phyloP scores from a whole-genome alignment of 2,329 filamentous ascomycete species.

The Penicillium sp. region DNA sequence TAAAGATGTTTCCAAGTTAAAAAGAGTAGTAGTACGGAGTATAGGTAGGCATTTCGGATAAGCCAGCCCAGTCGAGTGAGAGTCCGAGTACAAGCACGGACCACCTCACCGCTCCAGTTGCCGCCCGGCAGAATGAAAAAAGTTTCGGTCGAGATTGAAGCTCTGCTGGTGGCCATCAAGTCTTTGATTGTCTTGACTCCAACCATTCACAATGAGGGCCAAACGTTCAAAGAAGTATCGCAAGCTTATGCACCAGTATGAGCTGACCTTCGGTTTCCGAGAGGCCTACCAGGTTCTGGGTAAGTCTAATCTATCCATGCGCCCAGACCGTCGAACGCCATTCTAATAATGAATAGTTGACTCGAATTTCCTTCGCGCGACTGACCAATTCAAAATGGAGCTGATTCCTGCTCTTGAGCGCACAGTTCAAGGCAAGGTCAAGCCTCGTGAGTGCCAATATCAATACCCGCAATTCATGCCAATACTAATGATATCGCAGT shows the following conservation, averaged over 20 bases:
- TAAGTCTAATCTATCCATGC: conserved; percentile 39
- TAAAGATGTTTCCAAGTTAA: too few relatives aligned
- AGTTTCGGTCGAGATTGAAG: conserved; percentile 25
- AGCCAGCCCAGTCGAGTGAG: too few relatives aligned
- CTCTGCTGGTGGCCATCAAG: conserved; percentile 11
- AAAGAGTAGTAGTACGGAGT: too few relatives aligned
- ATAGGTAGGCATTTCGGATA: too few relatives aligned
- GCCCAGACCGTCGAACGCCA: neutral
- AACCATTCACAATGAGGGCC: conserved; percentile 58
- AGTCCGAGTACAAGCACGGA: conserved; percentile 19
- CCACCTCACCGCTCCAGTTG: conserved; percentile 22
- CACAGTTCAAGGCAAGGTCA: conserved; percentile 84
- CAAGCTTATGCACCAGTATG: conserved; percentile 93
- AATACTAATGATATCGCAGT: conserved; percentile 51
- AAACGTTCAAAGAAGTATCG: conserved; percentile 73
- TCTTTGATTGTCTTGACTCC: conserved; percentile 5
- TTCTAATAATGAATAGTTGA: conserved; percentile 60
- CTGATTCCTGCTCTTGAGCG: conserved; percentile 73
- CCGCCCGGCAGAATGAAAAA: conserved; percentile 43
- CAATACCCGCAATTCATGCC: neutral
- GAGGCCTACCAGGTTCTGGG: conserved; percentile 89
- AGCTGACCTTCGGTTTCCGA: conserved; percentile 83
- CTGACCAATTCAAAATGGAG: conserved; percentile 85
- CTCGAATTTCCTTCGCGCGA: conserved; percentile 79
- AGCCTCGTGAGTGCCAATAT: conserved; percentile 63